Base-by-base conservation (phyloP, 352 stramenopile genomes). In the Elongisporangium anandrum region DNA sequence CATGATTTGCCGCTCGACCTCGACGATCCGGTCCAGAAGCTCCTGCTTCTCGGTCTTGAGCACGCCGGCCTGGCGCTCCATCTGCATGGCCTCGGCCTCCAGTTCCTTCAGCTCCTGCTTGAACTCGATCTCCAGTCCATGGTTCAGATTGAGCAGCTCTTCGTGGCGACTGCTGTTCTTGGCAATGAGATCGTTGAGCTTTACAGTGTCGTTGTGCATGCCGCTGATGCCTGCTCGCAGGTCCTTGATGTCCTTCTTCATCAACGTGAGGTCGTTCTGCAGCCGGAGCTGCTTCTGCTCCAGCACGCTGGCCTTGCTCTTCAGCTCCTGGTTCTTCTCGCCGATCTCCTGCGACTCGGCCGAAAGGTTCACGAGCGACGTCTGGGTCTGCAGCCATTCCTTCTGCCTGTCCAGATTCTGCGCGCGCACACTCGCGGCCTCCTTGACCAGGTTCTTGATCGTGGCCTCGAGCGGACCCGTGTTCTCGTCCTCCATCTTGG, bases 181-280 rank as follows among this genome's bases (percentile, higher is more conserved):
- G 10, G 90, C 73, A 60, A 99, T 97, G 17, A 98, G 75, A 34
- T 97, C 89, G 66, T 98, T 99, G 15, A 99, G 66, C 52, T 94
- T 79, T 2, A 81, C 75, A 20, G 96, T 98, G 65, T 98, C 95
- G 34, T 82, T 85, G 62, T 98, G 95, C 73, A 98, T 85, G n/a
- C 64, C 71, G 47, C 79, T 66, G 53, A 96, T 89, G 16, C 58
- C 72, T 7, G 66, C 70, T 24, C 77, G 70, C 20, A 97, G 69
- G 3, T 95, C 81, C 66, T 95, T 93, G 23, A 96, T 76, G 57
- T 97, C 89, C 16, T 79, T 77, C 52, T 84, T 73, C 70, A 92
- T 84, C 60, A 79, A 80, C 45, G 83, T 80, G 13, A 96, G 69
- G 20, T 96, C 79, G 62, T 93, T 85, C 20, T 95, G 65, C 16